These are phyloP conservation scores for Haplosporangium sp. DNA, from an alignment of 371 early-diverging fungal genomes.

Conservation along the genomic window DNA sequence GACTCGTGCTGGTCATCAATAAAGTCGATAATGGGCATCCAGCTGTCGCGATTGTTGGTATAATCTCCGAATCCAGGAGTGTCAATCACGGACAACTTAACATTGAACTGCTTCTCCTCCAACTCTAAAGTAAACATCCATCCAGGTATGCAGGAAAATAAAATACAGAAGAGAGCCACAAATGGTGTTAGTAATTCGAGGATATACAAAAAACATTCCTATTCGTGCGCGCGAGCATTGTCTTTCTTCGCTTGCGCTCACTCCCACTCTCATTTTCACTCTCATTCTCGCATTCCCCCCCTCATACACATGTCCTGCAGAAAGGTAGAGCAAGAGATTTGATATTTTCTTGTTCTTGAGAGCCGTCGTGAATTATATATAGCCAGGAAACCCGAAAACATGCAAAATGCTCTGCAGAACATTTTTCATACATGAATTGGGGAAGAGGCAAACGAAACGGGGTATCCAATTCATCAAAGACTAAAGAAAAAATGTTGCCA, in stretches of 20 bases:
- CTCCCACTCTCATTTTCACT: background rate
- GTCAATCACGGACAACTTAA: slow-evolving; percentile 91
- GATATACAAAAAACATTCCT: no score
- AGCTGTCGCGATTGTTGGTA: slow-evolving; percentile 90
- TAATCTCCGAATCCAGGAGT: slow-evolving; percentile 94
- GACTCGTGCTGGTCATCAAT: slow-evolving; percentile 95
- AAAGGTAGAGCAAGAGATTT: slow-evolving; percentile 1
- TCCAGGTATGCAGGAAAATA: no score
- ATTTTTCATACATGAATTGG: background rate
- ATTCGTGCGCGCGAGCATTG: no score
- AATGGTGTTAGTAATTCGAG: no score
- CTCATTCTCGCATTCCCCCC: background rate
- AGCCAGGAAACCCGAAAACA: slow-evolving; percentile 10
- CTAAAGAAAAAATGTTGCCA: no score
- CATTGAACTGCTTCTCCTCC: slow-evolving; percentile 96
- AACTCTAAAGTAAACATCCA: no score
- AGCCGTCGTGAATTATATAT: slow-evolving; percentile 24
- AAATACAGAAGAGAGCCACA: no score
- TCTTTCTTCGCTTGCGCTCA: background rate
- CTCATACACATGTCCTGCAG: background rate
- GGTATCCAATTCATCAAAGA: no score
- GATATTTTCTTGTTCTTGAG: slow-evolving; percentile 14
- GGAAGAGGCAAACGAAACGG: background rate
- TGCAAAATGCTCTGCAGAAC: slow-evolving; percentile 5
- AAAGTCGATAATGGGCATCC: slow-evolving; percentile 97